Base-by-base conservation (phyloP, 805 yeast genomes). In the Kodamaea kakaduensis region DNA sequence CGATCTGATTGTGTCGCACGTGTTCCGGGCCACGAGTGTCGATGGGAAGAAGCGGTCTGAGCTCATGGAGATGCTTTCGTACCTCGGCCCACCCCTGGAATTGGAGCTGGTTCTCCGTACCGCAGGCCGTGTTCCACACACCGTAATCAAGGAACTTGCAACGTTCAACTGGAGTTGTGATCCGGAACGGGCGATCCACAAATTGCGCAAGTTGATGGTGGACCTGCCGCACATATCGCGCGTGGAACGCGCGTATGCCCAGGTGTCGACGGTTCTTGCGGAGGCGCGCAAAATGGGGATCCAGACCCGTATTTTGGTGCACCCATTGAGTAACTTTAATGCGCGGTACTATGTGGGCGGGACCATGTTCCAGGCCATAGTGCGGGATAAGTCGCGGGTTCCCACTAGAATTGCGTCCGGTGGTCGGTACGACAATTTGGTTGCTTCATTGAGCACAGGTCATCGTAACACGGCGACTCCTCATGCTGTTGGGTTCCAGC, bases 291-390 rank as follows among this genome's bases (percentile, higher is more conserved):
- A 73, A 13, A 64, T 89, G 34, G 87, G 84, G 0, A 73, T 86
- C 1, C 60, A 64, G 3, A 66, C 77, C 3, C 67, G 71, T 10
- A 61, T 88, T 9, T 71, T 73, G 18, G 63, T 93, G 18, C 77
- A 86, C 3, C 98, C 98, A 0, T 69, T 93, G 56, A 77, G 88
- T 49, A 86, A 87, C 44, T 86, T 85, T 59, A 87, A 87, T 46
- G 75, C 81, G 20, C 73, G 79, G 7, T 90, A 87, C 52, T 93
- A 89, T 52, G 66, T 71, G 24, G 78, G 79, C 12, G 95, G 95
- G 0, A 61, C 89, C 2, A 87, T 93, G 95, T 93, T 90, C 54
- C 95, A 87, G 47, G 86, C 84, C 0, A 74, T 87, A 1, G 74
- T 78, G 44, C 83, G 85, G 36, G 78, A 69, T 47, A 71, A 48